Evolutionary conservation across 1,284 basidiomycete genomes (phyloP), one percentile per base, ranked within the genome.

Genomic region (Naganishia liquefaciens): DNA sequence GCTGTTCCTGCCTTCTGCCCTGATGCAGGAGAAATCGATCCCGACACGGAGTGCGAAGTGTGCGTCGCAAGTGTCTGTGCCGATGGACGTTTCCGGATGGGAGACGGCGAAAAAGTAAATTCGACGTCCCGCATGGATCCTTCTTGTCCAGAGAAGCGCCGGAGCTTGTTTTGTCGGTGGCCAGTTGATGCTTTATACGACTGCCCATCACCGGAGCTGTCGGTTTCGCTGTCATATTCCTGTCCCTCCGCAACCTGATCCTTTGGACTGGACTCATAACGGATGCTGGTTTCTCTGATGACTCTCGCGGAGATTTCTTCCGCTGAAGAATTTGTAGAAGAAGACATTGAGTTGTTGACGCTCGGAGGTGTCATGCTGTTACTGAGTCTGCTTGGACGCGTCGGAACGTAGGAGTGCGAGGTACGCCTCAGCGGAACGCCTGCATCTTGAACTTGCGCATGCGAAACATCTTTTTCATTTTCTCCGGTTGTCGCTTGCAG

Each of bases 311-410:
- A 50, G 44, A 30, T 49, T 6, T 57, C 43, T 28, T 42, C 54
- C 7, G 42, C 40, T 37, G 62, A 53, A 17, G 67, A 37, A 13
- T 37, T 37, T 37, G 33, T 13, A 9, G 66, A 67, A 7, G 70
- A 72, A 1, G 66, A 69, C 51, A 70, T 67, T 17, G 71, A 70
- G 44, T 54, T 66, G 49, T 70, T 68, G 11, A 42, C 57, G 40
- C 33, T 53, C 2, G 73, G 73, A 0, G 78, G 78, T 1, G 78
- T 78, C 42, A 78, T 72, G 23, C 73, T 75, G 66, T 78, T 78
- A 70, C 76, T 76, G 2, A 79, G 68, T 4, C 78, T 69, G 10
- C 75, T 76, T 1, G 78, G 78, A 43, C 75, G 71, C 2, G 65
- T 65, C 2, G 78, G 78, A 0, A 77, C 76, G 65, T 78, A 78